Evolutionary conservation across 2,329 filamentous ascomycete species (phyloP), one percentile per base, ranked within the genome.

Genomic region (Cladorrhinum sp.): DNA sequence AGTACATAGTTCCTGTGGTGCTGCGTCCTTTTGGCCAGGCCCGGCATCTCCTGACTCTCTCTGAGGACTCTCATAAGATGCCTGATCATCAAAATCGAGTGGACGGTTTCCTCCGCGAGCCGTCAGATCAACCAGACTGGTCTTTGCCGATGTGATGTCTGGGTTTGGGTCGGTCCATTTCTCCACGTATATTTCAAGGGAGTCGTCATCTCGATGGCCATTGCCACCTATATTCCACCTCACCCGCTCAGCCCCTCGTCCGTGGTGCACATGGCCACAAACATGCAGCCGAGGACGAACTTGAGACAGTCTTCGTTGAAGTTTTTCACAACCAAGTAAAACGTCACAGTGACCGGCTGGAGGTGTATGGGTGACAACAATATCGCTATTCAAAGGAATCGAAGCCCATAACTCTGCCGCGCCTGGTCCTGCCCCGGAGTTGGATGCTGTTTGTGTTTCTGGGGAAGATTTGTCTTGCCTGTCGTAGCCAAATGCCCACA

Each of bases 181-280:
- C 24, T 77, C 71, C 0, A 76, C 72, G 2, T 66, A 64, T 61
- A 75, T 71, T 68, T 85, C 83, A 50, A 76, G 77, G 65, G 76
- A 81, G 5, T 73, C 72, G 13, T 76, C 70, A 41, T 78, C 74
- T 10, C 69, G 67, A 50, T 68, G 68, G 1, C 65, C 69, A 24
- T 80, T 70, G 60, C 68, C 48, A 49, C n/a, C 49, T 13, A 81
- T 69, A 62, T 82, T 78, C 89, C 89, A 92, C 22, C 71, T 73
- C 29, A 92, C 79, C 24, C 84, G 76, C 68, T 87, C 79, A 9
- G 79, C 84, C 12, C 89, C 89, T 65, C 89, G 77, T 3, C 81
- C 86, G 63, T 85, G 83, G 71, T 92, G 89, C 27, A 91, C 82
- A 72, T 92, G 90, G 0, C 90, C 89, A 68, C 86, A 92, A 18